Evolutionary conservation across 495 filamentous ascomycete species (phyloP), one percentile per base, ranked within the genome.

Genomic region (Choiromyces venosus): DNA sequence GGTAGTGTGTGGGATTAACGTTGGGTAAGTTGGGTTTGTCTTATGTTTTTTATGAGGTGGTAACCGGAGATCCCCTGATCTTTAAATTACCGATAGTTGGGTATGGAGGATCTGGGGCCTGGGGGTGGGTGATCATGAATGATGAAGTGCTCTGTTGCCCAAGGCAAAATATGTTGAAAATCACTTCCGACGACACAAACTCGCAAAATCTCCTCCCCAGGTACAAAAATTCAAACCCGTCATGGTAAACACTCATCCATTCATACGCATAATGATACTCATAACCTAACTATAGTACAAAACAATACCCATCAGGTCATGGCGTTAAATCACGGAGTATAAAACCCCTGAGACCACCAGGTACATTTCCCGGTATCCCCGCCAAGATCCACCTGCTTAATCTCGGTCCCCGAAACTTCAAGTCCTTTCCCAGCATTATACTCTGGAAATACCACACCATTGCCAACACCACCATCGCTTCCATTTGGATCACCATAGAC

Each of bases 401-500:
- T 67, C n/a, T 38, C 4, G 0, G 9, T 2, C 14, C 69, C 69
- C 33, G 7, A 19, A 25, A 77, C 37, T 21, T 39, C 21, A 21
- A 77, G 25, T n/a, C 70, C 61, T 37, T 4, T 19, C 10, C 66
- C 66, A 16, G 68, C 44, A 3, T 21, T n/a, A 68, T 67, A 77
- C 0, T 37, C 40, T 21, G 74, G 74, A 56, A 69, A 76, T 36
- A 36, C 14, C 5, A 77, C 68, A 12, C 69, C 65, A 8, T 61
- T 35, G 5, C 74, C 61, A 12, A 73, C 33, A 10, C 73, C 75
- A 4, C 37, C 21, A 21, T 29, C 42, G 38, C 37, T 37, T 0
- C 36, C 16, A 40, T 77, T 73, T 29, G 74, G 74, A 4, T 65
- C 37, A 8, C 74, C 67, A 8, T 44, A 14, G 4, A 77, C 69